phyloP scores from a whole-genome alignment of 1,284 basidiomycete genomes.

The Cutaneotrichosporon spelunceum region DNA sequence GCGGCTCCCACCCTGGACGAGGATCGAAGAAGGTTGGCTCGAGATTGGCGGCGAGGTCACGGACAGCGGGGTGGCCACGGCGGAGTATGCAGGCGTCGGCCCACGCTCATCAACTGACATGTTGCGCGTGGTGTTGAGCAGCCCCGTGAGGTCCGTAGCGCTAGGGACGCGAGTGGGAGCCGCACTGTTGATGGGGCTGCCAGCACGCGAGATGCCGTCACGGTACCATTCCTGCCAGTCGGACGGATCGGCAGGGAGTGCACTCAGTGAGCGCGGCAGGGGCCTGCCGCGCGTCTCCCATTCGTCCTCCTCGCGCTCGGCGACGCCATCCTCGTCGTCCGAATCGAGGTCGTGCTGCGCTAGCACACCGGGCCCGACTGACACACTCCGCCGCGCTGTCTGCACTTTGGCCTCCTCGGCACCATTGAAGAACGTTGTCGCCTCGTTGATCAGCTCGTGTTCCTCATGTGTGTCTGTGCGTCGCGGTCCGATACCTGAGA shows the following conservation, averaged over 20 bases:
- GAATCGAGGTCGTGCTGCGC: conserved; percentile 46
- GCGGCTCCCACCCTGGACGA: conserved; percentile 5
- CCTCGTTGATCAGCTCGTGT: conserved; percentile 69
- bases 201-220: conserved; percentile 28
- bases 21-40: conserved; percentile 10
- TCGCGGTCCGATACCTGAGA: conserved; percentile 69
- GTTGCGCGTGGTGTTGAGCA: background rate
- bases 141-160: background rate
- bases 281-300: conserved; percentile 12
- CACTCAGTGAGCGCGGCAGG: conserved; percentile 34
- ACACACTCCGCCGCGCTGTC: conserved; percentile 60
- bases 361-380: conserved; percentile 68
- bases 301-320: conserved; percentile 17
- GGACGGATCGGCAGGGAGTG: conserved; percentile 32
- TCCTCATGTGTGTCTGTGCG: conserved; percentile 78
- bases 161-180: conserved; percentile 3
- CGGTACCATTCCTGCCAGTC: conserved; percentile 31
- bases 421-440: conserved; percentile 70
- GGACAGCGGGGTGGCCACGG: conserved; percentile 23
- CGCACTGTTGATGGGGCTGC: background rate
- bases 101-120: conserved; percentile 33
- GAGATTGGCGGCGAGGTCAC: conserved; percentile 8
- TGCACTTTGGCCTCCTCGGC: conserved; percentile 30
- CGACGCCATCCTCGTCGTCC: conserved; percentile 43
- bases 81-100: conserved; percentile 48